phyloP scores from a whole-genome alignment of 2,329 filamentous ascomycete species.

The Talaromyces sp. region DNA sequence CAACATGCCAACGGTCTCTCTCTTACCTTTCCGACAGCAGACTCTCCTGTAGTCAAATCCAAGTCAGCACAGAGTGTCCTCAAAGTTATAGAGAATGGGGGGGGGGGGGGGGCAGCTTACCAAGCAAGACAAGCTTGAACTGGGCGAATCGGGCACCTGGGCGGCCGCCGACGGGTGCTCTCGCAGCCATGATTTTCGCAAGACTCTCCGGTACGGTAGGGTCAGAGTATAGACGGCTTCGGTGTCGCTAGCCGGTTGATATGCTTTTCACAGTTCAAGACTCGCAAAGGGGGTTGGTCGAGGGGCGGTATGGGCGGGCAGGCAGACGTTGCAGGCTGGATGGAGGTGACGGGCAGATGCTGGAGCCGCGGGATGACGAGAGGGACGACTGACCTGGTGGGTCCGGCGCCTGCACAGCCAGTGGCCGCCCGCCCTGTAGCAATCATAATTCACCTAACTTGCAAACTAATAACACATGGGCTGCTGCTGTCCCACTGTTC shows the following conservation, averaged over 20 bases:
- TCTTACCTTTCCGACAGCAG: slow-evolving; percentile 90
- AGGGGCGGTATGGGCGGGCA: background rate
- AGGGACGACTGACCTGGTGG: slow-evolving; percentile 8
- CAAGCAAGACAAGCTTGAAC: slow-evolving; percentile 96
- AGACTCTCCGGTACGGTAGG: slow-evolving; percentile 15
- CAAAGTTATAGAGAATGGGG: background rate
- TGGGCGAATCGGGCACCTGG: slow-evolving; percentile 83
- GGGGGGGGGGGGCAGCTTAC: slow-evolving; percentile 49
- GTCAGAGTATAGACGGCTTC: background rate
- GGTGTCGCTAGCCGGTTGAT: background rate
- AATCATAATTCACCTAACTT: no score
- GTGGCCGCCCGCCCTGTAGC: background rate
- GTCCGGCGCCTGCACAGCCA: background rate
- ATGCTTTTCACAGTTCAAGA: no score
- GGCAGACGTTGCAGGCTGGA: background rate
- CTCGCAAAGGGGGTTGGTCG: background rate
- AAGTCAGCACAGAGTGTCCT: slow-evolving; percentile 1
- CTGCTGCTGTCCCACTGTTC: background rate
- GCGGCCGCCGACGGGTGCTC: slow-evolving; percentile 67
- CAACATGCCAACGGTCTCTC: background rate
- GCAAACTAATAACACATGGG: no score
- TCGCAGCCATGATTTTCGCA: slow-evolving; percentile 67
- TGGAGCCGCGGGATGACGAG: slow-evolving; percentile 11
- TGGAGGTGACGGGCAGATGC: slow-evolving; percentile 1
- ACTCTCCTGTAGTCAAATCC: slow-evolving; percentile 65